A percentile compares a stretch with the other conserved stretches of the same genome.
Conservation (phyloP, 2,329 filamentous ascomycete species). For the Exophiala sp. region DNA sequence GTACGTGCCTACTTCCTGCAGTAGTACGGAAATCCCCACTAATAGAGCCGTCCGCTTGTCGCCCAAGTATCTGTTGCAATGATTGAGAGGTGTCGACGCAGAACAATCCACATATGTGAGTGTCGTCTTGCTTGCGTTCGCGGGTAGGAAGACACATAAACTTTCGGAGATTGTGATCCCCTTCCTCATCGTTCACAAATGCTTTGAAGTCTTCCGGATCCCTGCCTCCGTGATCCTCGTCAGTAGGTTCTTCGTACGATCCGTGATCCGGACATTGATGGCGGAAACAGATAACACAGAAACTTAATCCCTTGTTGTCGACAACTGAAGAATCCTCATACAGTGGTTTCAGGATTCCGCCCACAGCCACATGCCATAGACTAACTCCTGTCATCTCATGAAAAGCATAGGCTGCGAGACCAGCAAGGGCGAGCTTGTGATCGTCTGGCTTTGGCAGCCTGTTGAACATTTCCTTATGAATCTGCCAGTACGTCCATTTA, state of each 20-base stretch:
- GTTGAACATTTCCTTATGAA: conserved; percentile 4
- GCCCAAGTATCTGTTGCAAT: conserved; percentile 13
- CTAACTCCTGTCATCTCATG: conserved; percentile 16
- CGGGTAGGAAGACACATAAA: conserved; percentile 12
- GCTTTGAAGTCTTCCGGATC: conserved; percentile 18
- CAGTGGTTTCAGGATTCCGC: conserved; percentile 9
- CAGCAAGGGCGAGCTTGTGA: conserved; percentile 16
- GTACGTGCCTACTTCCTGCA: background rate
- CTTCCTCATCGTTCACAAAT: conserved; percentile 26
- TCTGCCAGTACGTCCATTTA: conserved; percentile 1
- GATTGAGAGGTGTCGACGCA: conserved; percentile 21
- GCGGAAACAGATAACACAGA: conserved; percentile 27
- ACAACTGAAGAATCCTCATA: conserved; percentile 4
- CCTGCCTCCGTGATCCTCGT: conserved; percentile 8
- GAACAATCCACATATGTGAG: conserved; percentile 28
- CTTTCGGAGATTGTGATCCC: conserved; percentile 21
- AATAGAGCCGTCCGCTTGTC: conserved; percentile 7
- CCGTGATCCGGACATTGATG: conserved; percentile 29
- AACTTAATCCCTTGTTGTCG: background rate
- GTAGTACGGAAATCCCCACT: conserved; percentile 1
- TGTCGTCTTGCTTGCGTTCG: background rate
- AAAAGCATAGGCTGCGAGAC: conserved; percentile 18
- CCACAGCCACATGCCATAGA: conserved; percentile 26
- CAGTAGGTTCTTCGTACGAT: conserved; percentile 19
- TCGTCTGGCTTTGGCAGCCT: conserved; percentile 13